Base-by-base conservation (phyloP, 2,329 filamentous ascomycete species). In the Xylariales sp. region DNA sequence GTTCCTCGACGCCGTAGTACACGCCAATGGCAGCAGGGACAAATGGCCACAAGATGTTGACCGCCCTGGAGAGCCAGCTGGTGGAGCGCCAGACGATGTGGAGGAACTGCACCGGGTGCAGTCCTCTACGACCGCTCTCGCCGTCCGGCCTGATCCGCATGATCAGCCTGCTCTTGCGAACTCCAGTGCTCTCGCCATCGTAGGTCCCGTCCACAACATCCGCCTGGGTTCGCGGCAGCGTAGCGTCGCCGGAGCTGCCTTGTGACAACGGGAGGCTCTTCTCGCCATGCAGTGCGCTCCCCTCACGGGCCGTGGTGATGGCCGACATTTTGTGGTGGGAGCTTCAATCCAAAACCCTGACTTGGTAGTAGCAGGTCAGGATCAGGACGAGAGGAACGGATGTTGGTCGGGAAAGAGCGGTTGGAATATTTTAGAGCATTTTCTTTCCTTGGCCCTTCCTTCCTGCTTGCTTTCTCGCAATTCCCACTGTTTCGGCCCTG, bases 1-100 rank as follows among this genome's bases (percentile, higher is more conserved):
- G 62, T 17, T 60, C 52, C 5, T 47, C 41, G 6, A 54, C 19
- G 16, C 54, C 51, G 29, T 61, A 80, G 53, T 61, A 66, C 37
- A 86, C 64, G n/a, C 70, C 80, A 47, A 89, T 79, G 14, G 83
- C 84, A 20, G 76, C 78, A 6, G 84, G 83, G 2, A 88, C 84
- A 43, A 86, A 69, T 5, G 85, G 85, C 84, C 84, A 89, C 24
- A 89, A 70, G 18, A 86, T 51, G 54, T 88, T 88, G 52, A 85
- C 81, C 35, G 71, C 55, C 55, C 73, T 74, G 7, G 83, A 87
- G 11, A 78, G 64, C 20, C 66, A 72, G 53, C 78, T 83, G 20
- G 78, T 77, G 30, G 83, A 86, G 35, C 62, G 67, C 61, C 78
- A 81, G 55, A 72, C 73, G 38, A 88, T 81, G 45, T 62, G 66